Evolutionary conservation across 139 green algal species (phyloP).

Genomic region (Micromonas commoda): DNA sequence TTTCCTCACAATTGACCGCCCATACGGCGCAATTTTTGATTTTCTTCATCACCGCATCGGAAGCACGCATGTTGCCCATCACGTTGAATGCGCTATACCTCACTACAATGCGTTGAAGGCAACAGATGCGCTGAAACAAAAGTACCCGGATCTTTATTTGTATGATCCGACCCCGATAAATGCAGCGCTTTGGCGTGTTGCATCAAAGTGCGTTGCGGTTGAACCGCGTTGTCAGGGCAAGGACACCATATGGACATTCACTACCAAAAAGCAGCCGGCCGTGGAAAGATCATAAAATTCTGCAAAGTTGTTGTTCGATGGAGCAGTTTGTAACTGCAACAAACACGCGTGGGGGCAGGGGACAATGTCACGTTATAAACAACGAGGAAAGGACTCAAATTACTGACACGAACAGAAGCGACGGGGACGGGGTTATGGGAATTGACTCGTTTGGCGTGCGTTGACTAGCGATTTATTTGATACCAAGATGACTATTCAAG

Average conservation of each 20-base stretch:
- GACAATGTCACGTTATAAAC: too few relatives aligned
- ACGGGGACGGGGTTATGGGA: too few relatives aligned
- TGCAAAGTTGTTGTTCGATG: too few relatives aligned
- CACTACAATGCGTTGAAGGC: slow-evolving; percentile 39
- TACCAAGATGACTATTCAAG: too few relatives aligned
- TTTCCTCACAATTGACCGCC: slow-evolving; percentile 38
- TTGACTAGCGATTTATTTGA: too few relatives aligned
- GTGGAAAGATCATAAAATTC: too few relatives aligned
- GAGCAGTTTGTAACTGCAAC: too few relatives aligned
- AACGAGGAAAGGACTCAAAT: too few relatives aligned
- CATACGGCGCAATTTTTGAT: slow-evolving; percentile 37
- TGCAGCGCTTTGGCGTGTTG: slow-evolving; percentile 30
- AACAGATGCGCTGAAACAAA: slow-evolving; percentile 34
- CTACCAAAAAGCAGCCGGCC: neutral
- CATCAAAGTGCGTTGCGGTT: slow-evolving; percentile 27
- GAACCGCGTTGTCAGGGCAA: neutral
- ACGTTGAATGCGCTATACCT: slow-evolving; percentile 35
- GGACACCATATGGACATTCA: slow-evolving; percentile 13
- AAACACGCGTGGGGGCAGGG: too few relatives aligned
- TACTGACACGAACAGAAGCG: too few relatives aligned
- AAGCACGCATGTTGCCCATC: slow-evolving; percentile 40
- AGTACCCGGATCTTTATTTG: slow-evolving; percentile 38
- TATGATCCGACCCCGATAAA: slow-evolving; percentile 40
- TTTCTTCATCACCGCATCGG: slow-evolving; percentile 43
- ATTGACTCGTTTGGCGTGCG: too few relatives aligned